These are phyloP conservation scores for Dendrobium catenatum DNA, from an alignment of 106 monocot genomes.

Conservation along the genomic window DNA sequence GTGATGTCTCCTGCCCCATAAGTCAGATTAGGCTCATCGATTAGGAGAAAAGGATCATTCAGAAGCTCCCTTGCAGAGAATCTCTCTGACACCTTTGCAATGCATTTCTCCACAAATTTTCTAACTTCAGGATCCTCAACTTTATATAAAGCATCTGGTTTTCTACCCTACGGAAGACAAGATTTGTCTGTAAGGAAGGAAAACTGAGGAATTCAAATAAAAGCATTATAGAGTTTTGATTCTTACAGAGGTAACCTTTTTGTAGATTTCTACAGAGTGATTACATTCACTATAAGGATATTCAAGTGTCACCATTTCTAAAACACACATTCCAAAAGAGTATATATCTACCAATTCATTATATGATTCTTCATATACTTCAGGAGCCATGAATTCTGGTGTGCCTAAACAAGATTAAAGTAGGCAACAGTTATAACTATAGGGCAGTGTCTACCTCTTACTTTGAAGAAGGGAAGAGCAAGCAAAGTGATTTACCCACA, in stretches of 20 bases:
- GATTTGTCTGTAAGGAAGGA: background rate
- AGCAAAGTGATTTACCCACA: conserved; percentile 12
- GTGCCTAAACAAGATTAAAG: conserved; percentile 10
- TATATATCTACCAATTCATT: conserved; percentile 32
- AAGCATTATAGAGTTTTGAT: background rate
- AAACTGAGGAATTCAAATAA: background rate
- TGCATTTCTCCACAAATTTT: conserved; percentile 55
- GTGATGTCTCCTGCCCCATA: background rate
- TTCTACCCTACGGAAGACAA: conserved; percentile 30
- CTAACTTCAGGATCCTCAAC: conserved; percentile 45
- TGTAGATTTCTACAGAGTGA: conserved; percentile 20
- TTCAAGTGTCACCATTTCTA: conserved; percentile 25
- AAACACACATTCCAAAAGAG: conserved; percentile 25
- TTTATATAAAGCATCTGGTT: conserved; percentile 41
- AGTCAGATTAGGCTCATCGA: conserved; percentile 14
- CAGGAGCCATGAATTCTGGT: conserved; percentile 29
- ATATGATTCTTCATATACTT: conserved; percentile 22
- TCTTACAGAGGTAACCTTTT: conserved; percentile 22
- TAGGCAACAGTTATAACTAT: background rate
- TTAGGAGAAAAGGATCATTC: conserved; percentile 52
- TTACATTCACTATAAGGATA: conserved; percentile 25
- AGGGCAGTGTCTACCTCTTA: too few relatives aligned
- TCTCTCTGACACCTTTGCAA: conserved; percentile 31
- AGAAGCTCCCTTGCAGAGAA: conserved; percentile 44
- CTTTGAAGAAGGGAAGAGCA: background rate